Evolutionary conservation across 352 stramenopile genomes (phyloP), one percentile per base, ranked within the genome.

Genomic region (Phytophthora citrophthora): DNA sequence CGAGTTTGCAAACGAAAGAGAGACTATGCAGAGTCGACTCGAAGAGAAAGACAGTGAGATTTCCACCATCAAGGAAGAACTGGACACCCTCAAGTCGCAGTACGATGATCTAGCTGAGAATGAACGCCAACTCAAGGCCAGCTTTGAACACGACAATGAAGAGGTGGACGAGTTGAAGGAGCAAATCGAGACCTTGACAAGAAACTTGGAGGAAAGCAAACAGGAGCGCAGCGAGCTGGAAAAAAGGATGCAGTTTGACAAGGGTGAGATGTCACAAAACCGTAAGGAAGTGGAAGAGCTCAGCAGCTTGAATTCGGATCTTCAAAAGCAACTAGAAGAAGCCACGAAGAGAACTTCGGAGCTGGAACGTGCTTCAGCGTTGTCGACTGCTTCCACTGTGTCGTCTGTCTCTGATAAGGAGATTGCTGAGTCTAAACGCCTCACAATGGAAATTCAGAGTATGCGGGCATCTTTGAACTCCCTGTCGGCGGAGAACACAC

Each of bases 41-140:
- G 53, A 76, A n/a, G 56, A 74, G 5, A 83, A 81, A 31, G 27
- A 78, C 5, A 57, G 57, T 6, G 61, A 81, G n/a, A 61, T 77
- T 20, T 52, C n/a, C 8, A 59, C 39, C 0, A 18, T 88, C 4
- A 70, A 74, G 40, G 68, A 81, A 1, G 72, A 82, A 29, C 64
- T 90, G 16, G 62, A 64, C 3, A 61, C 54, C 9, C 53, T 87
- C 24, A 79, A 84, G 34, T 62, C 47, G 27, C 76, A 86, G 45
- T 93, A 70, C 53, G 69, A 80, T 29, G 70, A 90, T 41, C 55
- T 93, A 5, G 68, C 78, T 54, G 82, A 87, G 43, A 78, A 45
- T 31, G 77, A 93, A 45, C 74, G 61, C 38, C 69, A 58, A 55
- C 73, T 81, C 43, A 68, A 58, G 48, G 67, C 39, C 40, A 61